Evolutionary conservation across 106 monocot genomes (phyloP).

Genomic region (Chionographis japonica): DNA sequence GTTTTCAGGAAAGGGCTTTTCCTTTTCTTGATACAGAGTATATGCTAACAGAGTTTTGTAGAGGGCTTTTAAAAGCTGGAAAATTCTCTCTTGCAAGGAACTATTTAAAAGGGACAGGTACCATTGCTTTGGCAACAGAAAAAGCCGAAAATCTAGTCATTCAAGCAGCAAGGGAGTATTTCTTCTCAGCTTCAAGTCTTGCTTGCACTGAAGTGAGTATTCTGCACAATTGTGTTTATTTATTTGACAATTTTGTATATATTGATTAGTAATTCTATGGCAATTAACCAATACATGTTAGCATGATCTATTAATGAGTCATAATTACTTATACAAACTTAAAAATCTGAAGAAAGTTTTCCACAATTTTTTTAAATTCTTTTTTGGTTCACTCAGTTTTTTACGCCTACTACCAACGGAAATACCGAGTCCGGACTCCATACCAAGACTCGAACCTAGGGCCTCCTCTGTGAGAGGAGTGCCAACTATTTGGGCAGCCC

Average conservation of each 20-base stretch:
- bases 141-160: constrained; percentile 88
- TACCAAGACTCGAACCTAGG: no score
- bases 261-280: background rate
- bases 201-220: constrained; percentile 61
- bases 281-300: background rate
- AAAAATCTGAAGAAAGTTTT: no score
- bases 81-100: constrained; percentile 94
- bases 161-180: constrained; percentile 92
- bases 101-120: constrained; percentile 75
- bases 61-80: constrained; percentile 88
- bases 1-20: constrained; percentile 86
- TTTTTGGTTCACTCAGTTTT: no score
- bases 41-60: constrained; percentile 79
- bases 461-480: no score
- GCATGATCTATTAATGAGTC: no score
- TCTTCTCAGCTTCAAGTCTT: constrained; percentile 91
- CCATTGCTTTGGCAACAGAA: constrained; percentile 44
- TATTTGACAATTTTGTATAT: background rate
- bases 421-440: no score
- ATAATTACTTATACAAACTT: no score
- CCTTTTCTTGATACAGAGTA: constrained; percentile 85
- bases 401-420: no score
- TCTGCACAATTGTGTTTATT: background rate
- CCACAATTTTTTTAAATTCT: no score
- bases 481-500: no score